phyloP scores from a whole-genome alignment of 2,329 filamentous ascomycete genomes.

The Ceratocystis ficicola region DNA sequence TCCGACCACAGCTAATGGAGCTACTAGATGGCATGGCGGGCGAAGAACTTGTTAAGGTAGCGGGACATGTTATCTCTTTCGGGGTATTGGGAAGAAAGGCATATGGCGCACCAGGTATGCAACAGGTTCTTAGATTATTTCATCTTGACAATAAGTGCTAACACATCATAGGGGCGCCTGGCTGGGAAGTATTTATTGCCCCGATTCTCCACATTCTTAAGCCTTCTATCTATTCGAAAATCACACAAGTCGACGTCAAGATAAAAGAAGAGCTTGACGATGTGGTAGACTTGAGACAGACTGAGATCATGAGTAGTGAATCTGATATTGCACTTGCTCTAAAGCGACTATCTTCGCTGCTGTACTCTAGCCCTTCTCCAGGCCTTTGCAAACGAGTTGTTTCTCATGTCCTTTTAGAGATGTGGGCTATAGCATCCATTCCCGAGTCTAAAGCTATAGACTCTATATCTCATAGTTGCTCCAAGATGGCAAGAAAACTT shows the following conservation, averaged over 20 bases:
- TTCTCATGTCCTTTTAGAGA: conserved; percentile 43
- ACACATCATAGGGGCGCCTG: conserved; percentile 36
- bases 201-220: conserved; percentile 45
- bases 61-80: conserved; percentile 51
- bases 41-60: conserved; percentile 45
- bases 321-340: conserved; percentile 40
- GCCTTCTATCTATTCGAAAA: conserved; percentile 29
- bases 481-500: conserved; percentile 38
- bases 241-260: neutral
- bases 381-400: conserved; percentile 52
- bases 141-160: neutral
- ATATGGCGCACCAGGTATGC: conserved; percentile 48
- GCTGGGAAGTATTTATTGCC: conserved; percentile 50
- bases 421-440: conserved; percentile 48
- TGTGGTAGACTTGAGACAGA: conserved; percentile 36
- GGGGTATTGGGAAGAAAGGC: conserved; percentile 53
- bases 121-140: neutral
- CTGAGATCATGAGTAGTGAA: conserved; percentile 36
- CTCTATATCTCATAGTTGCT: conserved; percentile 32
- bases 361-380: conserved; percentile 54
- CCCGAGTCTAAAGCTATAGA: conserved; percentile 31
- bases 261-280: conserved; percentile 29
- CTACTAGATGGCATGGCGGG: conserved; percentile 51
- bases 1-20: conserved; percentile 48
- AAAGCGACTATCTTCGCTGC: conserved; percentile 42